A percentile compares a stretch with the other conserved stretches of the same genome.
phyloP scores from a whole-genome alignment of 768 basidiomycete genomes.

The Podaxis sp. region DNA sequence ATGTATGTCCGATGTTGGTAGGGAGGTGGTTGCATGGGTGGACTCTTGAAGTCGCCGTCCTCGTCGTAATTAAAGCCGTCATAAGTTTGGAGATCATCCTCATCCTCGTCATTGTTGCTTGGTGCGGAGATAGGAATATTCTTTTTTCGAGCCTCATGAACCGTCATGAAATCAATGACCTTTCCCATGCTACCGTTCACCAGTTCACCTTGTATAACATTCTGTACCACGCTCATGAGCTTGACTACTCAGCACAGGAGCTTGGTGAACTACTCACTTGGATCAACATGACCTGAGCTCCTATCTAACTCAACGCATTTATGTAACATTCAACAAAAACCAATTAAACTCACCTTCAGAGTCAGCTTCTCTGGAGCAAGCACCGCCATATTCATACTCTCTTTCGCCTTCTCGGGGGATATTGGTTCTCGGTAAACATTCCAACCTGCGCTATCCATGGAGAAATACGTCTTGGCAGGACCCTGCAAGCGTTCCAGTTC shows the following conservation, averaged over 20 bases:
- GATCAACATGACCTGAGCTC: constrained; percentile 80
- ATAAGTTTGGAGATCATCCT: background rate
- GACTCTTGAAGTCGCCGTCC: background rate
- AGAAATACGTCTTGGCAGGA: constrained; percentile 25
- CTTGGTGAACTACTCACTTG: constrained; percentile 33
- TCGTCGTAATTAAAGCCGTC: constrained; percentile 8
- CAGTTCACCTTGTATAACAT: constrained; percentile 53
- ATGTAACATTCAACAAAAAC: background rate
- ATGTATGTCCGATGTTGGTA: background rate
- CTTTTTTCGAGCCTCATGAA: constrained; percentile 38
- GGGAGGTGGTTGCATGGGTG: background rate
- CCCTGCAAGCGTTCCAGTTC: constrained; percentile 50
- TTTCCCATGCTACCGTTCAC: constrained; percentile 68
- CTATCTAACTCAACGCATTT: constrained; percentile 36
- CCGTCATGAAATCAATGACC: constrained; percentile 44
- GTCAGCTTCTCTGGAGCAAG: constrained; percentile 41
- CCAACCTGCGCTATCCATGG: constrained; percentile 42
- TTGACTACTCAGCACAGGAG: background rate
- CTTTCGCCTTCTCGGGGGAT: constrained; percentile 19
- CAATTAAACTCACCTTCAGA: constrained; percentile 35
- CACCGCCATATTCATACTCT: constrained; percentile 39
- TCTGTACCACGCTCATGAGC: constrained; percentile 30
- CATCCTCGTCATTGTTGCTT: background rate
- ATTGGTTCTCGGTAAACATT: constrained; percentile 34
- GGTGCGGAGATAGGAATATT: constrained; percentile 30